Percentiles rank a stretch among this genome's conserved stretches.
These are phyloP conservation scores for Haplosporangium sp. DNA, from an alignment of 371 early-diverging fungal species.

Conservation along the genomic window DNA sequence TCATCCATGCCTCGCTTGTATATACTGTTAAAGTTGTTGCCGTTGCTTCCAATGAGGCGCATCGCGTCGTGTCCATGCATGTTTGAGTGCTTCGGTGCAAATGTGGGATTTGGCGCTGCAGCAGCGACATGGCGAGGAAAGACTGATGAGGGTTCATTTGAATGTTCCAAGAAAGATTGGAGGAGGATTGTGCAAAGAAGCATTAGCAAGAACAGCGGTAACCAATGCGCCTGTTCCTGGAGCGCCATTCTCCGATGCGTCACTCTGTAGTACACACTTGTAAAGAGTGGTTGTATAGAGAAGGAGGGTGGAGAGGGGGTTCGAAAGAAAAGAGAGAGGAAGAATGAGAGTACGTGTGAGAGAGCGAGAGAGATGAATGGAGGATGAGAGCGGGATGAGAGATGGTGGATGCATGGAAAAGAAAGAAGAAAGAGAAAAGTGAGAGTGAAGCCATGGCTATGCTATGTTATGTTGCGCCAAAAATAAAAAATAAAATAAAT, in stretches of 20 bases:
- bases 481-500: not conserved
- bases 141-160: not conserved
- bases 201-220: constrained; percentile 17
- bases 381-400: too few relatives aligned
- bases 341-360: too few relatives aligned
- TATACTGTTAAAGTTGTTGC: too few relatives aligned
- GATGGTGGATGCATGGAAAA: too few relatives aligned
- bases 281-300: not conserved
- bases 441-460: constrained; percentile 55
- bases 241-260: constrained; percentile 7
- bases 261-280: too few relatives aligned
- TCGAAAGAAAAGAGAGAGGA: not conserved
- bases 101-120: not conserved
- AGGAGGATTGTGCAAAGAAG: constrained; percentile 29
- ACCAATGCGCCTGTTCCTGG: constrained; percentile 19
- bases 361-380: too few relatives aligned
- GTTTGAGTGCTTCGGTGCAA: too few relatives aligned
- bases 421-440: too few relatives aligned
- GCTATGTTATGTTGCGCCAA: constrained; percentile 19
- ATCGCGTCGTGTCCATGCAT: too few relatives aligned
- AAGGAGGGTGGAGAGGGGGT: not conserved
- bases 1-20: too few relatives aligned
- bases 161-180: constrained; percentile 7
- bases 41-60: too few relatives aligned
- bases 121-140: constrained; percentile 1